Evolutionary conservation across 1,139 yeast species (phyloP).

Genomic region (Hemisphaericaspora xylanilytica): DNA sequence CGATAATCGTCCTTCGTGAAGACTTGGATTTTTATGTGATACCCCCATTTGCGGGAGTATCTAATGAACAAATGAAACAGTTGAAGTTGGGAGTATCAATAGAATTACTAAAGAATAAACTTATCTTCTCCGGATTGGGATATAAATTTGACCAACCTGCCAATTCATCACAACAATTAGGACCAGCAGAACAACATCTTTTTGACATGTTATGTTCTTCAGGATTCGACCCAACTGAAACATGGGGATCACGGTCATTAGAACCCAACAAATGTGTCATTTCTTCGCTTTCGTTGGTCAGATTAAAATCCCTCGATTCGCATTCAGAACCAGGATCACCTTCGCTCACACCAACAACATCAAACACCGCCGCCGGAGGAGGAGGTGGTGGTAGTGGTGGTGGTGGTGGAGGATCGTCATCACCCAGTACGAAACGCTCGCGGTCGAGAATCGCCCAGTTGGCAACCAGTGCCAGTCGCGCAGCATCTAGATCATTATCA

Average conservation of each 20-base stretch:
- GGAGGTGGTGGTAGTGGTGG: too few relatives aligned
- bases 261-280: conserved; percentile 88
- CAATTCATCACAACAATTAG: conserved; percentile 31
- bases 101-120: conserved; percentile 49
- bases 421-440: conserved; percentile 26
- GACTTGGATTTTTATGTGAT: conserved; percentile 92
- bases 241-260: conserved; percentile 85
- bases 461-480: conserved; percentile 43
- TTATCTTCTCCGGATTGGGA: conserved; percentile 75
- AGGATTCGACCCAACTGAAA: conserved; percentile 67
- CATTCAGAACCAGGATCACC: conserved; percentile 42
- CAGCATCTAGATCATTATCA: conserved; percentile 56
- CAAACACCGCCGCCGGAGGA: conserved; percentile 14
- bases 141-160: conserved; percentile 25
- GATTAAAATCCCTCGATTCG: conserved; percentile 43
- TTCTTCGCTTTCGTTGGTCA: conserved; percentile 78
- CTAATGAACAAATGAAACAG: conserved; percentile 52
- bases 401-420: conserved; percentile 11
- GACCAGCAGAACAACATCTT: conserved; percentile 93
- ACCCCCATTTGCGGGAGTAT: conserved; percentile 61
- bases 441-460: conserved; percentile 41
- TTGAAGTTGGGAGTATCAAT: conserved; percentile 67
- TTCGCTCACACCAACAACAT: conserved; percentile 40
- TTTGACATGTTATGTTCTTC: conserved; percentile 93
- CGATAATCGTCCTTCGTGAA: conserved; percentile 88